Evolutionary conservation across 495 filamentous ascomycete genomes (phyloP).

Genomic region (Penicillium turbatum): DNA sequence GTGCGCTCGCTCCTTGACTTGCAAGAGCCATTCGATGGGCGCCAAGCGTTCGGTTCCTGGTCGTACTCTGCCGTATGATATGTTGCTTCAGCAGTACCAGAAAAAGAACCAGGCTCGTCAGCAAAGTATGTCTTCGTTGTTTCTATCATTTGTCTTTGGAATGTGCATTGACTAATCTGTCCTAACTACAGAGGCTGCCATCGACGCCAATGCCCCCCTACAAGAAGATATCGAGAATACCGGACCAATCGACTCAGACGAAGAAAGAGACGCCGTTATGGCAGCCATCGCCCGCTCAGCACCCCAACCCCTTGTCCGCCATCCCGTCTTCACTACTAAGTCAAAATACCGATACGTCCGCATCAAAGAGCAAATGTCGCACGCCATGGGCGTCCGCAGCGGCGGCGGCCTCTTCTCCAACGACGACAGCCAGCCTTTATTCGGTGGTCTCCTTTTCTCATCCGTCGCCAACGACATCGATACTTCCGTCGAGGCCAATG

Average conservation of each 20-base stretch:
- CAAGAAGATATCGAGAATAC: constrained; percentile 74
- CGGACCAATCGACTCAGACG: constrained; percentile 83
- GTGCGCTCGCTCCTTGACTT: constrained; percentile 88
- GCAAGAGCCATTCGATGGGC: constrained; percentile 96
- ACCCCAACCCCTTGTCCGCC: constrained; percentile 67
- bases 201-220: constrained; percentile 89
- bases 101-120: constrained; percentile 99
- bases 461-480: constrained; percentile 26
- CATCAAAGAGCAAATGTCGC: constrained; percentile 81
- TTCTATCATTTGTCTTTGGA: neutral
- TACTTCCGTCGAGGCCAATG: constrained; percentile 17
- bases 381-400: constrained; percentile 56
- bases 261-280: constrained; percentile 89
- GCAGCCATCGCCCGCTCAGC: constrained; percentile 67
- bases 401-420: constrained; percentile 46
- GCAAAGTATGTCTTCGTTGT: constrained; percentile 65
- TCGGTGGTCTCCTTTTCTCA: constrained; percentile 33
- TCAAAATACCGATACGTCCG: constrained; percentile 77
- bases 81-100: constrained; percentile 89
- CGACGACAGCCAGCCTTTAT: constrained; percentile 29
- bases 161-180: constrained; percentile 2
- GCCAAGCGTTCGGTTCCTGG: constrained; percentile 89
- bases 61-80: constrained; percentile 88
- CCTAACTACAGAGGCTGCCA: constrained; percentile 70
- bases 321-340: constrained; percentile 61